Evolutionary conservation across 768 basidiomycete genomes (phyloP).

Genomic region (Strobilomyces dryophilus): DNA sequence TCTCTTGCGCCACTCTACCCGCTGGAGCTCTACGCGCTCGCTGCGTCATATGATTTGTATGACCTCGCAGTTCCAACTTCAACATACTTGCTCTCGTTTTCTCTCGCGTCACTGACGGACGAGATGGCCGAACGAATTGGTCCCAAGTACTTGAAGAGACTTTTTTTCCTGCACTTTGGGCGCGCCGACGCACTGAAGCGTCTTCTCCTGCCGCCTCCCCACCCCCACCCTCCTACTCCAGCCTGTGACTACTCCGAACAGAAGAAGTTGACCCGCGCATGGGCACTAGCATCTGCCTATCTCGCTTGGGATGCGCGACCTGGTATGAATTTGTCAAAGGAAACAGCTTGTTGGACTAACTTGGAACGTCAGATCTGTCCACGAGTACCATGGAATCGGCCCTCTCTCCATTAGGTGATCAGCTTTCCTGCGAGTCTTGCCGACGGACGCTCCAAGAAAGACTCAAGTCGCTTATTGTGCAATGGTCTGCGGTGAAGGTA

Average conservation of each 20-base stretch:
- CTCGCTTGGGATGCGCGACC: slow-evolving; percentile 82
- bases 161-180: slow-evolving; percentile 83
- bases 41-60: slow-evolving; percentile 60
- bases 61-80: slow-evolving; percentile 76
- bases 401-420: slow-evolving; percentile 63
- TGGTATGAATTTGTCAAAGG: slow-evolving; percentile 40
- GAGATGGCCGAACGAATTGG: slow-evolving; percentile 67
- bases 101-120: slow-evolving; percentile 65
- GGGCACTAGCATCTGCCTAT: slow-evolving; percentile 80
- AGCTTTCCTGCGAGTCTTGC: slow-evolving; percentile 68
- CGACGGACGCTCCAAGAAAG: slow-evolving; percentile 58
- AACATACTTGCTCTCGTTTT: slow-evolving; percentile 67
- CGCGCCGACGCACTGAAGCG: slow-evolving; percentile 79
- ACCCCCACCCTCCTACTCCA: slow-evolving; percentile 67
- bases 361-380: slow-evolving; percentile 55
- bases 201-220: slow-evolving; percentile 69
- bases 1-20: slow-evolving; percentile 66
- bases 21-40: slow-evolving; percentile 68
- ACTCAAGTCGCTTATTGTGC: slow-evolving; percentile 61
- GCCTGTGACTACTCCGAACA: slow-evolving; percentile 71
- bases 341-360: slow-evolving; percentile 1
- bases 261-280: slow-evolving; percentile 74
- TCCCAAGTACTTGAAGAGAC: slow-evolving; percentile 70
- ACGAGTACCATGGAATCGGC: slow-evolving; percentile 69
- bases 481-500: slow-evolving; percentile 81